Percentiles rank a stretch among this genome's conserved stretches.
Evolutionary conservation across 2,329 filamentous ascomycete genomes (phyloP).

Genomic region (Botryosphaeria dothidea): DNA sequence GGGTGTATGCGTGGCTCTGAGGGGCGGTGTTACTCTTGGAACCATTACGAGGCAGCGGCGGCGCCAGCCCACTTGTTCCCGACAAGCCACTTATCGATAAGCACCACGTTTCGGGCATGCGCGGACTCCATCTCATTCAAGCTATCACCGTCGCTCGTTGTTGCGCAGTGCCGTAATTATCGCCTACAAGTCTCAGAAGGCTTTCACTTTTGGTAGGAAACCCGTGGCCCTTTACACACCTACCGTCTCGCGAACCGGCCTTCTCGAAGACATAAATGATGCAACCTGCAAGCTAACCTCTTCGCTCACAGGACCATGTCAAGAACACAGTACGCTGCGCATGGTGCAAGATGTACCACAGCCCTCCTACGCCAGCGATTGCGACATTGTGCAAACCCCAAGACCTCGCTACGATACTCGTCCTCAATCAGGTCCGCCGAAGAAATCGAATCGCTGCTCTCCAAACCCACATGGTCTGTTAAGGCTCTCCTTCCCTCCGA

Average conservation of each 20-base stretch:
- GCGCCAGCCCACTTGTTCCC: conserved; percentile 10
- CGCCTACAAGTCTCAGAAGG: neutral
- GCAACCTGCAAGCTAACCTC: neutral
- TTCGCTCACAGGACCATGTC: neutral
- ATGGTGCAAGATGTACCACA: neutral
- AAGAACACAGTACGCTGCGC: neutral
- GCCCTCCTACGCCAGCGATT: neutral
- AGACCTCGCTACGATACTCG: neutral
- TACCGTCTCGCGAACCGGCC: neutral
- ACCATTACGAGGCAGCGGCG: conserved; percentile 18
- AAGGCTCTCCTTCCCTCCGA: conserved; percentile 65
- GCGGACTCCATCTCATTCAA: neutral
- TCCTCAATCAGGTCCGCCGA: conserved; percentile 4
- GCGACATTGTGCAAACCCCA: neutral
- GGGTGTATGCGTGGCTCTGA: neutral
- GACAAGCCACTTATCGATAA: conserved; percentile 11
- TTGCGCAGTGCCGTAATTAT: neutral
- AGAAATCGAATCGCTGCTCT: conserved; percentile 51
- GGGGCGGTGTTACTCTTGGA: conserved; percentile 12
- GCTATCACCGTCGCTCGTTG: neutral
- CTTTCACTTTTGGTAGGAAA: neutral
- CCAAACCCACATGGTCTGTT: conserved; percentile 81
- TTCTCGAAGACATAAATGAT: neutral
- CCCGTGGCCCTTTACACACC: neutral
- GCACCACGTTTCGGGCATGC: neutral